Evolutionary conservation across 1,284 basidiomycete genomes (phyloP).

Genomic region (Ganoderma lingzhi): DNA sequence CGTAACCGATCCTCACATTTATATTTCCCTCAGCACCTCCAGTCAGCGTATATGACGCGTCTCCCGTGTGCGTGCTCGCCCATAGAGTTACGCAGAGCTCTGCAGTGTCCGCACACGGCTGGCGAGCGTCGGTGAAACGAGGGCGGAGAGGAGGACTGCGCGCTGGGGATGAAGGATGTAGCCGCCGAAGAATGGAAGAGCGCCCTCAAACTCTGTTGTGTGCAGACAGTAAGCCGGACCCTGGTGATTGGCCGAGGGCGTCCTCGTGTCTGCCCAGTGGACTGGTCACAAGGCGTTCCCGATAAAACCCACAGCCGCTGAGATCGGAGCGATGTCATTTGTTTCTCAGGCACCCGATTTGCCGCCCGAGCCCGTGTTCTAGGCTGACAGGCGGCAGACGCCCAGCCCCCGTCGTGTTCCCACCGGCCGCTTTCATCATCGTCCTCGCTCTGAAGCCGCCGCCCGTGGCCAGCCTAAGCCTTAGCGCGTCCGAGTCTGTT

Average conservation of each 20-base stretch:
- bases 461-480: not conserved
- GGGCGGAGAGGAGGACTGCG: constrained; percentile 4
- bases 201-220: constrained; percentile 30
- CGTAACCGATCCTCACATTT: constrained; percentile 26
- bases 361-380: constrained; percentile 32
- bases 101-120: not conserved
- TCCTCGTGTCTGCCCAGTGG: constrained; percentile 36
- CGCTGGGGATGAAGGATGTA: constrained; percentile 16
- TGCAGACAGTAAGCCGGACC: constrained; percentile 21
- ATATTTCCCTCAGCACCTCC: constrained; percentile 14
- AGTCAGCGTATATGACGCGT: constrained; percentile 26
- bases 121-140: constrained; percentile 17
- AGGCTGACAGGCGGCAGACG: constrained; percentile 18
- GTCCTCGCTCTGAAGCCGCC: not conserved
- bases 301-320: constrained; percentile 43
- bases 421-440: constrained; percentile 2
- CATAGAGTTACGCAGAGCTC: not conserved
- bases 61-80: not conserved
- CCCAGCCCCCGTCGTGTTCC: not conserved
- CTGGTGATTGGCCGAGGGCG: constrained; percentile 24
- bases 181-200: constrained; percentile 34
- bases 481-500: not conserved
- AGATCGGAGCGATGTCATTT: constrained; percentile 43
- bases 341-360: constrained; percentile 40
- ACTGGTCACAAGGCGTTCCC: constrained; percentile 38